A percentile compares a stretch with the other conserved stretches of the same genome.
Evolutionary conservation across 768 basidiomycete genomes (phyloP).

Genomic region (Amanita pallidorosea): DNA sequence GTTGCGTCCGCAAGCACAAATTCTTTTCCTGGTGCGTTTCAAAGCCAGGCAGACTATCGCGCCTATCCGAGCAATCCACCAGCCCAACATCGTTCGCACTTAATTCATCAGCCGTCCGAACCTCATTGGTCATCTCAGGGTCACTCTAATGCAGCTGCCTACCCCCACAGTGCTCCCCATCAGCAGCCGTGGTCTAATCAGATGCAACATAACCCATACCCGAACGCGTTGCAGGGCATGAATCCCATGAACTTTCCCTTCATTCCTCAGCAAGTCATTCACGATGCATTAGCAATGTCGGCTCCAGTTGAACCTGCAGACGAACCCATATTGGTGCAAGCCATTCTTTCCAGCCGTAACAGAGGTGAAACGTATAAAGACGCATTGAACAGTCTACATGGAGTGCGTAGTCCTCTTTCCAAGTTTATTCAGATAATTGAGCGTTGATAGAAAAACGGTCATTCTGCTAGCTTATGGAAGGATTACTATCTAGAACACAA

Average conservation of each 20-base stretch:
- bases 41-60: slow-evolving; percentile 8
- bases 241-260: slow-evolving; percentile 28
- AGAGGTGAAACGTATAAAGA: slow-evolving; percentile 46
- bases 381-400: slow-evolving; percentile 57
- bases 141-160: slow-evolving; percentile 9
- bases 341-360: slow-evolving; percentile 28
- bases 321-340: slow-evolving; percentile 46
- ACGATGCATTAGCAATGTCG: slow-evolving; percentile 43
- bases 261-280: slow-evolving; percentile 43
- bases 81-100: slow-evolving; percentile 17
- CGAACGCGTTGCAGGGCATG: slow-evolving; percentile 20
- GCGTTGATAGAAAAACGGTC: slow-evolving; percentile 29
- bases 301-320: slow-evolving; percentile 45
- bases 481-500: slow-evolving; percentile 72
- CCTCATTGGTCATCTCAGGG: slow-evolving; percentile 19
- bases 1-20: slow-evolving; percentile 25
- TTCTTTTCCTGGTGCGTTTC: slow-evolving; percentile 17
- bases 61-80: slow-evolving; percentile 8
- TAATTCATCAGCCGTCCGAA: slow-evolving; percentile 14
- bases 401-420: slow-evolving; percentile 28
- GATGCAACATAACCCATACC: slow-evolving; percentile 20
- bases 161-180: slow-evolving; percentile 14
- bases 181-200: slow-evolving; percentile 23
- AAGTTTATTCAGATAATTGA: slow-evolving; percentile 11
- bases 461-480: slow-evolving; percentile 61